phyloP scores from a whole-genome alignment of 148 eudicot genomes.

The Silene latifolia region DNA sequence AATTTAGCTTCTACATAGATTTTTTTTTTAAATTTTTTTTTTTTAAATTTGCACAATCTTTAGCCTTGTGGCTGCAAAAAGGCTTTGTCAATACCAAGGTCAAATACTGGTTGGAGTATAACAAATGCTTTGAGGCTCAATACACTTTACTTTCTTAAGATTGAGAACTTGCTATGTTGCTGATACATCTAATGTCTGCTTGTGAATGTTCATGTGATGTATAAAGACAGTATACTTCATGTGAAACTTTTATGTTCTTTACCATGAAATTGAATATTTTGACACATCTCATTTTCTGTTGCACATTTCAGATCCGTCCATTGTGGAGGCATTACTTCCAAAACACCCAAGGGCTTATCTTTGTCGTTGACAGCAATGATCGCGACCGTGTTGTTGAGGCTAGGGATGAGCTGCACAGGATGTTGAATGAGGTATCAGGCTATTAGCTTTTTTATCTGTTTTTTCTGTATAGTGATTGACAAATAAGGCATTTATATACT shows the following conservation, averaged over 20 bases:
- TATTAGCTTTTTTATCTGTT: not conserved
- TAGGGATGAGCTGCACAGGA: conserved; percentile 35
- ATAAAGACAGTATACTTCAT: not conserved
- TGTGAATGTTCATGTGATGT: not conserved
- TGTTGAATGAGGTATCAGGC: conserved; percentile 32
- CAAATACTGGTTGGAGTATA: not conserved
- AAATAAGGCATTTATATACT: not conserved
- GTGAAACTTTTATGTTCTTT: not conserved
- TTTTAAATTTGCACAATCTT: too few relatives aligned
- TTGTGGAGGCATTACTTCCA: conserved; percentile 41
- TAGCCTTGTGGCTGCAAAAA: not conserved
- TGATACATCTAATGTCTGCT: too few relatives aligned
- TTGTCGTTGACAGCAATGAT: conserved; percentile 37
- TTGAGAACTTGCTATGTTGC: too few relatives aligned
- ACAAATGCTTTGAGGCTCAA: not conserved
- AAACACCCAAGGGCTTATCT: conserved; percentile 38
- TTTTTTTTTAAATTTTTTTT: not conserved
- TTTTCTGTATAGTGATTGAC: not conserved
- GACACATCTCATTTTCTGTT: not conserved
- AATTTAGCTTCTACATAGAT: not conserved
- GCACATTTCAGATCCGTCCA: conserved; percentile 33
- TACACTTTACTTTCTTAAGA: too few relatives aligned
- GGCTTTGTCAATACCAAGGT: not conserved
- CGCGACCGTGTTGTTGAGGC: conserved; percentile 39
- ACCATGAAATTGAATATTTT: not conserved